Base-by-base conservation (phyloP, 164 flowering plant species). In the Magnolia kwangsiensis region DNA sequence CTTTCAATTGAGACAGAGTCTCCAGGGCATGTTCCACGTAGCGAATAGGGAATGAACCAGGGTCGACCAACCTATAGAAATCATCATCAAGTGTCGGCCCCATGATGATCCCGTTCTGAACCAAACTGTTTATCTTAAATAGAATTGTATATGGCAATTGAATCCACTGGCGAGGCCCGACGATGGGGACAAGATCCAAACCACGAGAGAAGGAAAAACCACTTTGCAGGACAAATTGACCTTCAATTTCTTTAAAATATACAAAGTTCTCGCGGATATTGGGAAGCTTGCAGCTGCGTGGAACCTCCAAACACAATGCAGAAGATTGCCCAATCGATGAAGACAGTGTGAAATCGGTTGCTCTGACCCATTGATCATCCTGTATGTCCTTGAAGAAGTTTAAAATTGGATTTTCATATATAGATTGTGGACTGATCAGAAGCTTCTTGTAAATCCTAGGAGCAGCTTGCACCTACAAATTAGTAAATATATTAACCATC, bases 241-340 rank as follows among this genome's bases (percentile, higher is more conserved):
- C 82, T 2, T 80, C 83, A 80, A 69, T 77, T 80, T 91, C 89
- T 77, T 82, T 82, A 67, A 86, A 89, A 61, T 72, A 77, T 31
- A 74, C 80, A 78, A 89, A 91, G 58, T 81, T 80, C 63, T 88
- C 85, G 18, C 66, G 50, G 23, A 95, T 84, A 76, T 85, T 72
- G 45, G 95, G 91, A 75, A 92, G 82, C 10, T 74, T 14, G 59
- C 77, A 63, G 23, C 76, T 79, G 51, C 24, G 2, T 55, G 91
- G 86, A 74, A 95, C 83, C 87, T 91, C 90, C 78, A 93, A 69
- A 78, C 98, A 95, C 67, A 93, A 23, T 21, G 85, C 79, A 45
- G 97, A 89, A 23, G 98, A 95, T 31, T 92, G 97, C 7, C 98
- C 98, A 72, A 95, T 87, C 20, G 77, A 75, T 61, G 67, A 73